A percentile compares a stretch with the other conserved stretches of the same genome.
These are phyloP conservation scores for Botryosphaeria dothidea DNA, from an alignment of 2,329 filamentous ascomycete species.

Conservation along the genomic window DNA sequence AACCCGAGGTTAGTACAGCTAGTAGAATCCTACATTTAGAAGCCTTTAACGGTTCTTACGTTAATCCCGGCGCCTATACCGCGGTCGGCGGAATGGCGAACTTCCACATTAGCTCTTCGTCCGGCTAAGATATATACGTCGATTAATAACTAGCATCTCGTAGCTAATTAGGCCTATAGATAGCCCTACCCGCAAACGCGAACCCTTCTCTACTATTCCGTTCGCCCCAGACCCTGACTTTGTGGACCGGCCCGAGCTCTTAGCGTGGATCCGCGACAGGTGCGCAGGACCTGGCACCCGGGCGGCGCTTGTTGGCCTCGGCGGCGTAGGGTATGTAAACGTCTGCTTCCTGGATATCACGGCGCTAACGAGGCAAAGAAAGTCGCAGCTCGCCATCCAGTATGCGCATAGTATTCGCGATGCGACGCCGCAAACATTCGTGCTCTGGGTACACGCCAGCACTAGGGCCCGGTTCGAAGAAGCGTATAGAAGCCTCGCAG, in stretches of 20 bases:
- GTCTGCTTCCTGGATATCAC: background rate
- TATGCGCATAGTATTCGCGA: slow-evolving; percentile 26
- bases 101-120: too few species aligned
- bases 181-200: background rate
- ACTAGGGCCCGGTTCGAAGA: slow-evolving; percentile 28
- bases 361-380: slow-evolving; percentile 16
- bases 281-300: background rate
- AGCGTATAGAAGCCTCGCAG: slow-evolving; percentile 30
- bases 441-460: slow-evolving; percentile 34
- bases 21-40: slow-evolving; percentile 11
- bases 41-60: too few species aligned
- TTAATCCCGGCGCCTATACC: too few species aligned
- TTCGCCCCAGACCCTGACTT: background rate
- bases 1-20: slow-evolving; percentile 18
- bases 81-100: too few species aligned
- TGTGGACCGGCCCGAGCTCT: background rate
- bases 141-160: background rate
- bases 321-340: background rate
- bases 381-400: slow-evolving; percentile 32
- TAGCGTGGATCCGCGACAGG: background rate
- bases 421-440: slow-evolving; percentile 25
- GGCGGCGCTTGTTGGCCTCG: background rate
- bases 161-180: background rate
- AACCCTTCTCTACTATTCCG: background rate
- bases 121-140: too few species aligned